phyloP scores from a whole-genome alignment of 768 basidiomycete genomes.

The Suillus decipiens region DNA sequence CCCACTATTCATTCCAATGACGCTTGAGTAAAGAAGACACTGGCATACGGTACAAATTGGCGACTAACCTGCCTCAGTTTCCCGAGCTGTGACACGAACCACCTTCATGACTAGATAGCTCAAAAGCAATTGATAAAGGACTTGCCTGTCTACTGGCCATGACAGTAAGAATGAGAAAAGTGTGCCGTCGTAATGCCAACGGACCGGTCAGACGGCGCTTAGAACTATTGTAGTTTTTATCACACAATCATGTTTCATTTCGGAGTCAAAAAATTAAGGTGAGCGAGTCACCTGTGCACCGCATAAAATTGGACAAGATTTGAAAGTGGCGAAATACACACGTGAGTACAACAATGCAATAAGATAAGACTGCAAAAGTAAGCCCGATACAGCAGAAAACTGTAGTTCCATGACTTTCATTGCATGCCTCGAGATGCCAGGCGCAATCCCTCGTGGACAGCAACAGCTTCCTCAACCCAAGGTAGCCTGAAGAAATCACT shows the following conservation, averaged over 20 bases:
- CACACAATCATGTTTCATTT: not conserved
- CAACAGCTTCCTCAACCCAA: slow-evolving; percentile 90
- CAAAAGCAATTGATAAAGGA: slow-evolving; percentile 1
- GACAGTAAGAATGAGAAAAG: slow-evolving; percentile 13
- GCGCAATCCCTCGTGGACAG: slow-evolving; percentile 80
- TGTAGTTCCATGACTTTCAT: slow-evolving; percentile 17
- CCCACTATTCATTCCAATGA: slow-evolving; percentile 61
- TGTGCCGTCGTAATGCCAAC: not conserved
- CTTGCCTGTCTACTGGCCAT: slow-evolving; percentile 73
- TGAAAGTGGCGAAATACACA: slow-evolving; percentile 1
- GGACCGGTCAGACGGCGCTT: not conserved
- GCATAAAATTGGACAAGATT: slow-evolving; percentile 9
- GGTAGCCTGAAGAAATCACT: slow-evolving; percentile 91
- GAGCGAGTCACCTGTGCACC: slow-evolving; percentile 7
- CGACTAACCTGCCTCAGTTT: slow-evolving; percentile 70
- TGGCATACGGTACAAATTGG: slow-evolving; percentile 6
- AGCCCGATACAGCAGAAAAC: slow-evolving; percentile 4
- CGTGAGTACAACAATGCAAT: slow-evolving; percentile 6
- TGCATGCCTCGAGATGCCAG: slow-evolving; percentile 55
- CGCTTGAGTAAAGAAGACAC: slow-evolving; percentile 9
- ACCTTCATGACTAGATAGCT: not conserved
- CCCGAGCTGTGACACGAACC: slow-evolving; percentile 53
- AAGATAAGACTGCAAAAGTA: slow-evolving; percentile 4
- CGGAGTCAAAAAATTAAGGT: slow-evolving; percentile 12
- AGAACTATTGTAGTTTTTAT: slow-evolving; percentile 18